Evolutionary conservation across 2,329 filamentous ascomycete species (phyloP).

Genomic region (Alternaria consortialis): DNA sequence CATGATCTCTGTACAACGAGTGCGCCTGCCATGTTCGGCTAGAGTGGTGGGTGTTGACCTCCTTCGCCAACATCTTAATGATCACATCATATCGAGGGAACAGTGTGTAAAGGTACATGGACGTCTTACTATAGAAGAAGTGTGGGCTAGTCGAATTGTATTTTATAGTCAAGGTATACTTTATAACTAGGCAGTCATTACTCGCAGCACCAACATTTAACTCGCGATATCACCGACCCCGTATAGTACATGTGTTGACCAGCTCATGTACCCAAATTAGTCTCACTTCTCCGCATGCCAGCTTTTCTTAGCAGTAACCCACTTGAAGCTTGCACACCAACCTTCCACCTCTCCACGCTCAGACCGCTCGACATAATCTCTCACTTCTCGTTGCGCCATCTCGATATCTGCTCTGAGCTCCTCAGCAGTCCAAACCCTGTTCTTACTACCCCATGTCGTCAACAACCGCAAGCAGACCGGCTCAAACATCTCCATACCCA

Average conservation of each 20-base stretch:
- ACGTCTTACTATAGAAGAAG: not conserved
- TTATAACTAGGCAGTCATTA: not conserved
- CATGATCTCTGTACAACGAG: not conserved
- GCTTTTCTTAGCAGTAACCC: slow-evolving; percentile 46
- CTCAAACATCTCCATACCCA: slow-evolving; percentile 47
- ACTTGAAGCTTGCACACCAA: slow-evolving; percentile 50
- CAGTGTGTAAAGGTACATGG: not conserved
- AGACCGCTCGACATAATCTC: slow-evolving; percentile 35
- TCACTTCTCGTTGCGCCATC: slow-evolving; percentile 38
- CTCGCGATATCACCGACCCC: not conserved
- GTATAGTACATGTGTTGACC: not conserved
- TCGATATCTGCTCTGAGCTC: slow-evolving; percentile 36
- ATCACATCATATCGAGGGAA: not conserved
- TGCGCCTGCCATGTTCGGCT: not conserved
- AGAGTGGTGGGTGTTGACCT: not conserved
- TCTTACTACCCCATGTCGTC: slow-evolving; percentile 40
- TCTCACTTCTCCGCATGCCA: slow-evolving; percentile 25
- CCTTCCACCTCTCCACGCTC: slow-evolving; percentile 40
- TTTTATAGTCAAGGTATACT: not conserved
- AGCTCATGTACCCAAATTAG: not conserved
- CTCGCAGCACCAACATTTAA: not conserved
- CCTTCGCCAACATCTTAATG: not conserved
- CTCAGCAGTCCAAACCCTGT: slow-evolving; percentile 39
- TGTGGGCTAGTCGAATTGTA: not conserved
- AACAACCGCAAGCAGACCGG: slow-evolving; percentile 37